Conservation (phyloP, 2,329 filamentous ascomycete genomes). For the Talaromyces pinophilus region DNA sequence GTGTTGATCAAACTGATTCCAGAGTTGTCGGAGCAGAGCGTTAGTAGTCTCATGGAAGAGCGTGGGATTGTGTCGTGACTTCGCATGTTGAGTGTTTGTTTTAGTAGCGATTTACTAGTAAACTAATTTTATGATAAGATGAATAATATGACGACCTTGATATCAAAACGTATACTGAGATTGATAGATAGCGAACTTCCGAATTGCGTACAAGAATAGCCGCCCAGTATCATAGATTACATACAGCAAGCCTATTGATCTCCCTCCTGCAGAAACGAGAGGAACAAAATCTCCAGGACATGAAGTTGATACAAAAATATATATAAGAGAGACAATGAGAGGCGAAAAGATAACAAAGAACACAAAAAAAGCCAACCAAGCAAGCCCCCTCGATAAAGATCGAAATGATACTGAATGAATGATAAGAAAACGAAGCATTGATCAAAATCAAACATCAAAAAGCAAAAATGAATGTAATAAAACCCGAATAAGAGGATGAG, state of each 20-base stretch:
- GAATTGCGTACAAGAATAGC: not conserved
- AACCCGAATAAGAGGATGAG: not conserved
- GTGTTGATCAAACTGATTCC: slow-evolving; percentile 80
- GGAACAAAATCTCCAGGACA: not conserved
- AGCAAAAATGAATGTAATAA: not conserved
- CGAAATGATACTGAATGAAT: not conserved
- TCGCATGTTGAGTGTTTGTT: not conserved
- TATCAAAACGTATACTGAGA: not conserved
- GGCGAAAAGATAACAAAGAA: not conserved
- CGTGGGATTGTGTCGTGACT: slow-evolving; percentile 51
- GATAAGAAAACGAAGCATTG: not conserved
- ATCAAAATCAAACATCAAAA: not conserved
- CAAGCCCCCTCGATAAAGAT: not conserved
- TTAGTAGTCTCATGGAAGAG: slow-evolving; percentile 72
- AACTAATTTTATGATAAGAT: not conserved
- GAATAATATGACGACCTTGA: not conserved
- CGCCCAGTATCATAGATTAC: slow-evolving; percentile 15
- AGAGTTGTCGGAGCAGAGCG: slow-evolving; percentile 72
- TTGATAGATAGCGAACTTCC: not conserved
- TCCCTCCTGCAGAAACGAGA: not conserved
- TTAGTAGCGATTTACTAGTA: not conserved
- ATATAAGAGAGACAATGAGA: not conserved
- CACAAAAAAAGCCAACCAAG: slow-evolving; percentile 3
- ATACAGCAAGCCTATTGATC: not conserved
- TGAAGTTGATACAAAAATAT: not conserved